Conservation (phyloP, 2,329 filamentous ascomycete genomes). For the Epichloe scottii region DNA sequence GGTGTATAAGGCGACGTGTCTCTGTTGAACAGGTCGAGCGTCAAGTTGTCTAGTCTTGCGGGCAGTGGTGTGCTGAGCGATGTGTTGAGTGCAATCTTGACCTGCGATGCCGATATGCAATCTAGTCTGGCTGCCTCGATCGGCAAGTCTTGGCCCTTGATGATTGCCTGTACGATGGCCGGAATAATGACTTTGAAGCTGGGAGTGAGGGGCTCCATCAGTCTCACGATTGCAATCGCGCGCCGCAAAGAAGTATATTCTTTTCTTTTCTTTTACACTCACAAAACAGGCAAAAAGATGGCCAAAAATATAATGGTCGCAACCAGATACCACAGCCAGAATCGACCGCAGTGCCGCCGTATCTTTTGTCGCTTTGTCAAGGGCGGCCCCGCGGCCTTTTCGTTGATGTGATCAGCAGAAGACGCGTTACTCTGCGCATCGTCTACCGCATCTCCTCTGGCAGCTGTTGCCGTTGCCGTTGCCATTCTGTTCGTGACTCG, state of each 20-base stretch:
- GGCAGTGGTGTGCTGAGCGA: slow-evolving; percentile 25
- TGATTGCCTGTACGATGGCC: slow-evolving; percentile 30
- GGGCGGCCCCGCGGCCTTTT: slow-evolving; percentile 1
- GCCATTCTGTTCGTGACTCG: background rate
- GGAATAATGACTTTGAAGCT: slow-evolving; percentile 36
- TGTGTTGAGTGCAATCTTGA: slow-evolving; percentile 25
- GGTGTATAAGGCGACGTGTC: slow-evolving; percentile 13
- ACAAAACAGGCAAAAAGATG: slow-evolving; percentile 34
- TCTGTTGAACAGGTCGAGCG: slow-evolving; percentile 29
- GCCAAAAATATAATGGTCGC: slow-evolving; percentile 27
- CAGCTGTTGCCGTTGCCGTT: background rate
- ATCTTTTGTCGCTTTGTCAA: slow-evolving; percentile 21
- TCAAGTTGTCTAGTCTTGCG: slow-evolving; percentile 24
- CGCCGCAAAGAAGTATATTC: accelerated
- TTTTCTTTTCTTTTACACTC: slow-evolving; percentile 12
- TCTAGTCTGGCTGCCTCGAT: slow-evolving; percentile 23
- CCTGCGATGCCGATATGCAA: slow-evolving; percentile 18
- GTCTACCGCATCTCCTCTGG: background rate
- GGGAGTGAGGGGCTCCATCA: slow-evolving; percentile 9
- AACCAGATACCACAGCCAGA: slow-evolving; percentile 32
- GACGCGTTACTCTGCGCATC: slow-evolving; percentile 1
- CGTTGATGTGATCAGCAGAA: slow-evolving; percentile 3
- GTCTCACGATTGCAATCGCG: background rate
- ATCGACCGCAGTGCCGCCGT: slow-evolving; percentile 28
- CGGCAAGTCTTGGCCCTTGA: slow-evolving; percentile 28